Evolutionary conservation across 371 early-diverging fungal species (phyloP).

Genomic region (Mortierella sp.): DNA sequence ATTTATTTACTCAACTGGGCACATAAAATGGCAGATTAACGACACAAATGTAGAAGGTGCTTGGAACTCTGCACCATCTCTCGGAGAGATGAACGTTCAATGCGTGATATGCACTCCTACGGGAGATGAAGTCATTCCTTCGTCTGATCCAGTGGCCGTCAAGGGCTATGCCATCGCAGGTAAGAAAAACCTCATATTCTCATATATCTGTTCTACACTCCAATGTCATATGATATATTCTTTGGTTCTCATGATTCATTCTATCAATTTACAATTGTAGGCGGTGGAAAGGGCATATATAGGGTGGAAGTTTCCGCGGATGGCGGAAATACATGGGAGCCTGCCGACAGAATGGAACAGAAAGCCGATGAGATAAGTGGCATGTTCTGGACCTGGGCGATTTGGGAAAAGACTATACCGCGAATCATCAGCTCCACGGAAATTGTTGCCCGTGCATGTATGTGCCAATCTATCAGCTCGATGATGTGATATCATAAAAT

Average conservation of each 20-base stretch:
- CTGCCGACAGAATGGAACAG: slow-evolving; percentile 60
- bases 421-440: slow-evolving; percentile 51
- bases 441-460: slow-evolving; percentile 81
- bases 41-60: slow-evolving; percentile 57
- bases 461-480: slow-evolving; percentile 7
- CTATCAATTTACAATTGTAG: not conserved
- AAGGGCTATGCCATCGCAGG: slow-evolving; percentile 76
- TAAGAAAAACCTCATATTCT: not conserved
- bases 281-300: slow-evolving; percentile 72
- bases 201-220: not conserved
- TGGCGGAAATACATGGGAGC: slow-evolving; percentile 87
- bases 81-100: slow-evolving; percentile 85
- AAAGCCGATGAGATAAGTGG: slow-evolving; percentile 49
- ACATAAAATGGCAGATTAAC: slow-evolving; percentile 21
- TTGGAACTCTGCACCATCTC: slow-evolving; percentile 67
- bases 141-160: slow-evolving; percentile 48
- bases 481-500: not conserved
- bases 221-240: not conserved
- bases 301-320: slow-evolving; percentile 89
- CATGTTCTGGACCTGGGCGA: slow-evolving; percentile 81
- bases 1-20: too few relatives aligned
- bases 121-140: slow-evolving; percentile 33
- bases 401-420: slow-evolving; percentile 74
- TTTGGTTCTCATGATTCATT: not conserved
- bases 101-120: slow-evolving; percentile 73